Evolutionary conservation across 805 yeast genomes (phyloP), one percentile per base, ranked within the genome.

Genomic region (Monosporozyma aquatica): DNA sequence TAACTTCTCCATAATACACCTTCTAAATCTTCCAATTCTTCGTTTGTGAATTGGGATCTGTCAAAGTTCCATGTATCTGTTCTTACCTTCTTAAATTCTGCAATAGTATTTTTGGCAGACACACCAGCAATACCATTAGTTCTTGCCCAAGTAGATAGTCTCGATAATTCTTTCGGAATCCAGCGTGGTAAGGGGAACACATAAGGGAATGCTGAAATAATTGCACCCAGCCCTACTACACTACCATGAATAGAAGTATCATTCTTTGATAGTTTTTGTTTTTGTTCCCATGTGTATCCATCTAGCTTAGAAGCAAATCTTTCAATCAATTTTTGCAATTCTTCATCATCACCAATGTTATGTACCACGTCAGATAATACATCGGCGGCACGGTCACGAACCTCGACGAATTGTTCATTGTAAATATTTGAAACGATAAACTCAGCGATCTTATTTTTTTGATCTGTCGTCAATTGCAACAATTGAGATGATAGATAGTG

Each of bases 11-110:
- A 82, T 23, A 90, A 64, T 3, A 92, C 96, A 35, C 98, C 98
- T 59, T 92, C 97, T 37, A 92, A 66, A 58, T 87, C 95, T 56
- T 87, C 92, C 38, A 87, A 68, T 61, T 92, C 94, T 5, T 81
- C 86, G 38, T 72, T 76, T 8, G 79, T 77, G 60, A 92, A 92
- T n/a, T 75, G 76, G 50, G 70, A 70, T 47, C 82, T 74, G 58
- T 92, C 98, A 46, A 87, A 75, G 53, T 85, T 95, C 98, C 98
- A 92, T 0, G 97, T 87, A 54, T 92, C 98, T 44, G 89, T 95
- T 51, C 97, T 75, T 5, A 86, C 78, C 66, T 87, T 87, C 61
- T 89, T 90, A 66, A 92, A 92, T 49, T 78, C 81, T 48, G 95
- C 80, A 41, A 92, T 69, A 1, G 76, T 73, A 23, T 78, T 80